Percentiles rank a stretch among this genome's conserved stretches.
Evolutionary conservation across 805 yeast species (phyloP).

Genomic region (Cyberlindnera maclurae): DNA sequence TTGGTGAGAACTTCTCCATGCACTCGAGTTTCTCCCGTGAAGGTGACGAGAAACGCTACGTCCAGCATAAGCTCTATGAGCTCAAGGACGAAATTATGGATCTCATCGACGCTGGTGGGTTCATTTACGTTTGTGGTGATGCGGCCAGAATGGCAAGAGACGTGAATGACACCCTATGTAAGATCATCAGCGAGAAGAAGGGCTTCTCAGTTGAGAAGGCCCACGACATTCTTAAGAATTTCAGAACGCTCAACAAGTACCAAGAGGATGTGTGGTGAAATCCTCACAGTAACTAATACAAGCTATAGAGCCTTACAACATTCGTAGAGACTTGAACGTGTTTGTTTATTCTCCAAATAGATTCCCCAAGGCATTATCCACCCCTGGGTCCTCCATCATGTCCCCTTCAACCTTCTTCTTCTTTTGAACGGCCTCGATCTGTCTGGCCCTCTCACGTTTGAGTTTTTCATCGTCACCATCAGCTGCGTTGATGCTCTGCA

Average conservation of each 20-base stretch:
- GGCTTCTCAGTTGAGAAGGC: slow-evolving; percentile 63
- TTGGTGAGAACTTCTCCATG: slow-evolving; percentile 56
- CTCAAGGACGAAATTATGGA: slow-evolving; percentile 34
- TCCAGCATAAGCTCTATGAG: slow-evolving; percentile 69
- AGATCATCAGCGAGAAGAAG: slow-evolving; percentile 57
- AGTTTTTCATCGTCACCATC: slow-evolving; percentile 36
- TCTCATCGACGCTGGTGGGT: slow-evolving; percentile 67
- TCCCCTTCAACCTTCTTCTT: slow-evolving; percentile 46
- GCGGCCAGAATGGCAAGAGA: slow-evolving; percentile 95
- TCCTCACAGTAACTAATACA: no score
- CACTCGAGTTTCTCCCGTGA: slow-evolving; percentile 86
- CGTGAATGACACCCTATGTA: slow-evolving; percentile 63
- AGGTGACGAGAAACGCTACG: slow-evolving; percentile 58
- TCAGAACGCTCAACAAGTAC: slow-evolving; percentile 78
- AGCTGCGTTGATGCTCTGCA: slow-evolving; percentile 52
- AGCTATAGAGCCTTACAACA: no score
- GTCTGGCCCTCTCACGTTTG: slow-evolving; percentile 44
- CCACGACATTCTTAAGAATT: slow-evolving; percentile 64
- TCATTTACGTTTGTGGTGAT: slow-evolving; percentile 94
- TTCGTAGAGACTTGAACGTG: no score
- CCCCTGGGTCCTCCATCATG: slow-evolving; percentile 64
- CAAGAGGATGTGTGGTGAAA: slow-evolving; percentile 96
- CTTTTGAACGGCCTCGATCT: slow-evolving; percentile 42
- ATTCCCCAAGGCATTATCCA: slow-evolving; percentile 58
- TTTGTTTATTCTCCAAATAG: slow-evolving; percentile 38